Evolutionary conservation across 179 eudicot species (phyloP), one percentile per base, ranked within the genome.

Genomic region (Silene coronaria): DNA sequence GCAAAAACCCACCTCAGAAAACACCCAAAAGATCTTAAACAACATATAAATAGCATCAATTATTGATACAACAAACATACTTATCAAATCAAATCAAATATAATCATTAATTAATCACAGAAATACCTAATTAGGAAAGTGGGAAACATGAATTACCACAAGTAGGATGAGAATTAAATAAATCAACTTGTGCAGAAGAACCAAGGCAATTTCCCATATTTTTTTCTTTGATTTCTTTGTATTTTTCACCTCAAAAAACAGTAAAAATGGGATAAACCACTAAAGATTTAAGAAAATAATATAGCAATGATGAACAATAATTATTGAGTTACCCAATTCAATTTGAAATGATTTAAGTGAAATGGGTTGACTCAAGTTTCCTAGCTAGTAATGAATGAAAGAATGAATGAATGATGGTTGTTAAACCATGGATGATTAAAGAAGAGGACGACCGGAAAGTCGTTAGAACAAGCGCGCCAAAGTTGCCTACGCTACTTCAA

Each of bases 131-230:
- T n/a, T 28, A 48, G 21, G 21, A 64, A 71, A 38, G 70, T 63
- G 71, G 32, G 65, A 21, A 55, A 70, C 38, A 24, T 28, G 34
- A 22, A 34, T 79, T 76, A 89, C 90, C 90, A 75, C 78, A 80
- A 79, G 74, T 83, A n/a, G 75, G 86, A 16, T 68, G 75, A 79
- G 82, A 82, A 63, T 48, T 64, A 57, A 71, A 84, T 64, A 87
- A 66, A 23, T 87, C 92, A 58, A 86, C 82, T 83, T 82, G 87
- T 4, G 89, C 90, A 60, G 89, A 83, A 55, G 92, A 84, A 82
- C 82, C 89, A 11, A 84, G 60, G 77, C 89, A 87, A 78, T 89
- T 89, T 12, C 92, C 92, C 92, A 89, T 89, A 76, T 77, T 28
- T 45, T 27, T 66, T n/a, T 26, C 14, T 27, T 71, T 57, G n/a